Evolutionary conservation across 2,329 filamentous ascomycete species (phyloP), one percentile per base, ranked within the genome.

Genomic region (Chaetomium sp.): DNA sequence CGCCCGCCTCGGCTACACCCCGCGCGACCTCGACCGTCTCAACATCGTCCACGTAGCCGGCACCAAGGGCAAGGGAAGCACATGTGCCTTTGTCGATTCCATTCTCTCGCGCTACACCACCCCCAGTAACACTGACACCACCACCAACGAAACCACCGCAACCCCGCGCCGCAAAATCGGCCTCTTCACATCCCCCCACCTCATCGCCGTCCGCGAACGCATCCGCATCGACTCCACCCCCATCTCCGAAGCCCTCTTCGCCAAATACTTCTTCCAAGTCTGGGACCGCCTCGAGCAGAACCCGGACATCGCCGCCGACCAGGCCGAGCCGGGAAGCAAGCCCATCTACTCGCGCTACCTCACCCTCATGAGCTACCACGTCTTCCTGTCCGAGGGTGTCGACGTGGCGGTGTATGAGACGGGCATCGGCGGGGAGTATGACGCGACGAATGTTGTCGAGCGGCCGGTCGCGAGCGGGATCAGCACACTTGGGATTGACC

Each of bases 11-110:
- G 89, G 89, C 53, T 90, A 95, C 72, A 72, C 86, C 7, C 68
- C 71, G 5, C 62, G 69, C 10, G 80, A 84, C 59, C 70, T 88
- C 41, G 71, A 81, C 61, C 72, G 73, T n/a, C 71, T 89, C 35
- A 87, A 87, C 61, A 76, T 88, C 33, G 67, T 90, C 41, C 86
- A 89, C 69, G 79, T 90, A 33, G 81, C 86, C 32, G 87, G 87
- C 5, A 89, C 86, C n/a, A 89, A 89, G 68, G 87, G 87, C 5
- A 90, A 89, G 70, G 87, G 86, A 34, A 86, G 80, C 64, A 87
- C 85, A 1, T 89, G 85, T 65, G 85, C 85, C 41, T 88, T 86
- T 61, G 75, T 82, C 55, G 77, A 82, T 59, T 81, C 80, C 6
- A 82, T 89, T 58, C 76, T 89, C 45, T 71, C 74, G 12, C 74